Conservation (phyloP, 768 basidiomycete species). For the Saitozyma podzolica region DNA sequence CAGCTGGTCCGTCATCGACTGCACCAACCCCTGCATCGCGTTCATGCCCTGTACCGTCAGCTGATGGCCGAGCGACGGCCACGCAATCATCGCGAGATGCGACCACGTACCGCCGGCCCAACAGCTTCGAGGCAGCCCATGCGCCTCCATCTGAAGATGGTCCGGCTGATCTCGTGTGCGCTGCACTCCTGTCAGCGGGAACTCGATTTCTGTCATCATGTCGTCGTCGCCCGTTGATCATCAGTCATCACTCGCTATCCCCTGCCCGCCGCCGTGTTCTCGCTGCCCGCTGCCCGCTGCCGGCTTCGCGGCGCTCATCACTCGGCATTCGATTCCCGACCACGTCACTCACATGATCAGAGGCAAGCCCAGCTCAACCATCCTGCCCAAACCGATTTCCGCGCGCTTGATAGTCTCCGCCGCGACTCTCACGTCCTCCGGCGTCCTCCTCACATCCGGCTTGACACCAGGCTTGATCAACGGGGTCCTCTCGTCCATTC, state of each 20-base stretch:
- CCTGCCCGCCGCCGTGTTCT: slow-evolving; percentile 9
- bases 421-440: not conserved
- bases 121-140: slow-evolving; percentile 83
- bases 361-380: slow-evolving; percentile 68
- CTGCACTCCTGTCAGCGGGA: slow-evolving; percentile 58
- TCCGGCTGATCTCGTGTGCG: slow-evolving; percentile 72
- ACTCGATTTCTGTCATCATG: not conserved
- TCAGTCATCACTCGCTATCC: not conserved
- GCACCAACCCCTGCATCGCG: slow-evolving; percentile 70
- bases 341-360: slow-evolving; percentile 65
- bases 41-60: slow-evolving; percentile 61
- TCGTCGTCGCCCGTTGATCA: no score
- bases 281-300: no score
- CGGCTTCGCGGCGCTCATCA: no score
- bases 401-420: slow-evolving; percentile 55
- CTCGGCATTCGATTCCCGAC: not conserved
- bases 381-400: slow-evolving; percentile 65
- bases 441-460: slow-evolving; percentile 30
- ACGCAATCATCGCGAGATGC: not conserved
- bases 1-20: slow-evolving; percentile 80
- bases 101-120: slow-evolving; percentile 74
- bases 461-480: slow-evolving; percentile 46
- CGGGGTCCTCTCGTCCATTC: slow-evolving; percentile 31
- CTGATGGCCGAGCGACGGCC: slow-evolving; percentile 1
- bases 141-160: slow-evolving; percentile 71